A percentile compares a stretch with the other conserved stretches of the same genome.
Evolutionary conservation across 495 filamentous ascomycete genomes (phyloP).

Genomic region (Zalerion maritima): DNA sequence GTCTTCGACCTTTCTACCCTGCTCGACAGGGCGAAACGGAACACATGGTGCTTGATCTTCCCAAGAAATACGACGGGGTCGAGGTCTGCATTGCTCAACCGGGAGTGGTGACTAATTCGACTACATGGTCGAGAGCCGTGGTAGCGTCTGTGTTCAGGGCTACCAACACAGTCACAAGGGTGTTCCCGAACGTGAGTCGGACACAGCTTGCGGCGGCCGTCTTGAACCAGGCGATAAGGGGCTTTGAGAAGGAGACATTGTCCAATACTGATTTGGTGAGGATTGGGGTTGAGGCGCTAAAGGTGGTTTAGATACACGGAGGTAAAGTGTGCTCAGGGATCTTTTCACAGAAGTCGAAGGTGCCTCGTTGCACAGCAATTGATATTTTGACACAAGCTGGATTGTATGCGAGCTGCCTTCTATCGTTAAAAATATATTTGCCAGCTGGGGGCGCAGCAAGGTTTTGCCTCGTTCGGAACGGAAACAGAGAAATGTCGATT

Average conservation of each 20-base stretch:
- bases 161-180: slow-evolving; percentile 3
- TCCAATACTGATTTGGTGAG: slow-evolving; percentile 29
- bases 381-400: too few relatives aligned
- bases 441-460: too few relatives aligned
- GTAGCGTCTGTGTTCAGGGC: slow-evolving; percentile 6
- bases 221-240: slow-evolving; percentile 27
- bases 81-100: slow-evolving; percentile 25
- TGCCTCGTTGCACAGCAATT: too few relatives aligned
- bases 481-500: too few relatives aligned
- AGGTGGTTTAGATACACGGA: too few relatives aligned
- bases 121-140: slow-evolving; percentile 5
- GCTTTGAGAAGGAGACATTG: slow-evolving; percentile 33
- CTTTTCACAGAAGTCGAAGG: too few relatives aligned
- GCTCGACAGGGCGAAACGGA: slow-evolving; percentile 26
- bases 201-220: slow-evolving; percentile 28
- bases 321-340: too few relatives aligned
- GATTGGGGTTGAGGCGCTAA: too few relatives aligned
- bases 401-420: too few relatives aligned
- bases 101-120: slow-evolving; percentile 20
- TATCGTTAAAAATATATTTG: too few relatives aligned
- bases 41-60: slow-evolving; percentile 21
- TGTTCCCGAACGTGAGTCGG: slow-evolving; percentile 21
- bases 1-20: neutral
- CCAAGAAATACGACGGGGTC: slow-evolving; percentile 16
- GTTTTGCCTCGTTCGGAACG: too few relatives aligned